phyloP scores from a whole-genome alignment of 164 flowering plant species.

The Stephania japonica region DNA sequence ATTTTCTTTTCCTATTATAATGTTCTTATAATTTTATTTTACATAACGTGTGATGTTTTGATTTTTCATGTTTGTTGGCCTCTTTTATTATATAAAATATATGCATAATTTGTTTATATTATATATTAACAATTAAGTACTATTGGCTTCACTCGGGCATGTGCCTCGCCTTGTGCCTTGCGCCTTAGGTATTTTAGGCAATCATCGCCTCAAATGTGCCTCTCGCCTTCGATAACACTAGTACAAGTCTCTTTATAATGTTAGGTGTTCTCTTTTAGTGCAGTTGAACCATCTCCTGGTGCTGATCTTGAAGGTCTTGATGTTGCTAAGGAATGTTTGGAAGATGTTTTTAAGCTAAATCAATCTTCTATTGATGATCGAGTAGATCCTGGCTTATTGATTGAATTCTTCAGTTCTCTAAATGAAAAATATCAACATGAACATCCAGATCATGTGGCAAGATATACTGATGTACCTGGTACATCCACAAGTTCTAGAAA shows the following conservation, averaged over 20 bases:
- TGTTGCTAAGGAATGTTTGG: conserved; percentile 72
- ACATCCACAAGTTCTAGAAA: conserved; percentile 22
- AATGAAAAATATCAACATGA: conserved; percentile 24
- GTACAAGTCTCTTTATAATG: conserved; percentile 10
- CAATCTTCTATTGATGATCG: conserved; percentile 28
- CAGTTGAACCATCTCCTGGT: conserved; percentile 85
- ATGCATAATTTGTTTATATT: too few relatives aligned
- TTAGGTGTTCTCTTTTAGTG: conserved; percentile 14
- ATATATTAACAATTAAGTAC: too few relatives aligned
- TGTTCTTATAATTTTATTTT: too few relatives aligned
- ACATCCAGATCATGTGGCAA: conserved; percentile 16
- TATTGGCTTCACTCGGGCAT: too few relatives aligned
- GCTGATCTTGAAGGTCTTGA: conserved; percentile 82
- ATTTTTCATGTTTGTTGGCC: too few relatives aligned
- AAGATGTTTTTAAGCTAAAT: conserved; percentile 55
- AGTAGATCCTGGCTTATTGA: conserved; percentile 35
- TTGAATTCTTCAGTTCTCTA: conserved; percentile 48
- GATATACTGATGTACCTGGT: conserved; percentile 29
- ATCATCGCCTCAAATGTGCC: too few relatives aligned
- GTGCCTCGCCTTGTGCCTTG: too few relatives aligned
- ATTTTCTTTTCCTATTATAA: too few relatives aligned
- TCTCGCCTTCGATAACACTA: too few relatives aligned
- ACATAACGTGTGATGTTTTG: too few relatives aligned
- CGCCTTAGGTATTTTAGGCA: too few relatives aligned
- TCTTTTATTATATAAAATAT: too few relatives aligned